A percentile compares a stretch with the other conserved stretches of the same genome.
phyloP scores from a whole-genome alignment of 2,329 filamentous ascomycete species.

The Akanthomyces lecanii region DNA sequence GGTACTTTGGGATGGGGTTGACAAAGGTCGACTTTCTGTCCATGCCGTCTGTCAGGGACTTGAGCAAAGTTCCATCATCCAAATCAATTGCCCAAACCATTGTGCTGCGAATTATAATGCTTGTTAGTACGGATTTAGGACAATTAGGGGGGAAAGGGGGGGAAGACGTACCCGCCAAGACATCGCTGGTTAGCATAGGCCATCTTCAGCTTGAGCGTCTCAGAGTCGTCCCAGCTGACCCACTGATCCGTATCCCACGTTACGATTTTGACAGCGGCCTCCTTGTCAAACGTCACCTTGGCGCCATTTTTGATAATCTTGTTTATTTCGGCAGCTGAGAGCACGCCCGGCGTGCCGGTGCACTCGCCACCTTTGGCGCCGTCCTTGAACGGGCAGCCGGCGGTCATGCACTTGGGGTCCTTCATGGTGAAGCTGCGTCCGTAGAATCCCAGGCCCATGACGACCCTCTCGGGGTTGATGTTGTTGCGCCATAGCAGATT shows the following conservation, averaged over 20 bases:
- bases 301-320: conserved; percentile 14
- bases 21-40: not conserved
- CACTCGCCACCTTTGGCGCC: conserved; percentile 28
- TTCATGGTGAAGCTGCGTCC: conserved; percentile 25
- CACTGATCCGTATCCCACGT: conserved; percentile 33
- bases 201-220: conserved; percentile 31
- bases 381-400: conserved; percentile 22
- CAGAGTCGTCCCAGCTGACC: conserved; percentile 34
- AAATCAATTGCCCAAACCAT: conserved; percentile 31
- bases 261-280: conserved; percentile 21
- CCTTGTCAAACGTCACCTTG: too few species aligned
- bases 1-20: not conserved
- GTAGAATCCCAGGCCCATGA: conserved; percentile 43
- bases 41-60: not conserved
- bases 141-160: too few species aligned
- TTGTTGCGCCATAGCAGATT: conserved; percentile 45
- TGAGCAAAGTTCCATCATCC: conserved; percentile 22
- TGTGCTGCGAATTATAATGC: conserved; percentile 6
- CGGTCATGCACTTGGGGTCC: conserved; percentile 19
- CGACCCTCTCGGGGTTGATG: conserved; percentile 38
- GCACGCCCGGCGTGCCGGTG: conserved; percentile 25
- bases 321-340: conserved; percentile 32
- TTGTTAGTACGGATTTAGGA: too few species aligned
- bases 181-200: conserved; percentile 29
- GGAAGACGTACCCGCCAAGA: conserved; percentile 19